Base-by-base conservation (phyloP, 495 filamentous ascomycete genomes). In the Apiosordaria backusii region DNA sequence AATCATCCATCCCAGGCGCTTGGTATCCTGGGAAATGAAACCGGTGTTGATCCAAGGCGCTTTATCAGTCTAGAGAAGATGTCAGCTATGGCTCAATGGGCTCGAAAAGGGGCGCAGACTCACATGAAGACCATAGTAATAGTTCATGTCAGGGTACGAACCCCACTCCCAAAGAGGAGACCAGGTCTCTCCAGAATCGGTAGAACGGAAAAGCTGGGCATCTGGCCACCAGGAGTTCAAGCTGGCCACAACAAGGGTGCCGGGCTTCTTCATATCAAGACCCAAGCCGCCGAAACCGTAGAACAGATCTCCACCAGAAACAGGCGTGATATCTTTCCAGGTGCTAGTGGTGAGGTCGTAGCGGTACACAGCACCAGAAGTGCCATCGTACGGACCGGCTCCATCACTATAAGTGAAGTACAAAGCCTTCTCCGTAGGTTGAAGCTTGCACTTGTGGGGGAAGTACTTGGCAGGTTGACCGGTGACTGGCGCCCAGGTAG, bases 1-100 rank as follows among this genome's bases (percentile, higher is more conserved):
- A 29, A 88, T 85, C 86, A 87, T 87, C 86, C 86, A 88, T 50
- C 86, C 86, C 23, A 88, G 76, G 35, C 78, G 78, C 71, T 83
- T 83, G 19, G 71, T 80, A 64, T 82, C 81, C 13, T 73, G 69
- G 18, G 79, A 77, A 25, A 82, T 63, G 64, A 81, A 82, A 29
- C 77, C 82, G 35, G 76, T 70, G 69, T 79, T 77, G 71, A 80
- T 79, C 83, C 83, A 84, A 29, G 80, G 82, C 15, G 76, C 83
- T 60, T 75, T 81, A 27, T 74, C 71, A 57, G 77, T 77, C 65
- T 71, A 65, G 9, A 10, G 1, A 1, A 22, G n/a, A 13, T 54
- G 65, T 62, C 10, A 67, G 60, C n/a, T 61, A 75, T 71, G 15
- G 68, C 70, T 6, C 66, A 74, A 6, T 35, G 24, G 3, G 1